Percentiles rank a stretch among this genome's conserved stretches.
Conservation (phyloP, 1,284 basidiomycete genomes). For the Cryptococcus sp. region DNA sequence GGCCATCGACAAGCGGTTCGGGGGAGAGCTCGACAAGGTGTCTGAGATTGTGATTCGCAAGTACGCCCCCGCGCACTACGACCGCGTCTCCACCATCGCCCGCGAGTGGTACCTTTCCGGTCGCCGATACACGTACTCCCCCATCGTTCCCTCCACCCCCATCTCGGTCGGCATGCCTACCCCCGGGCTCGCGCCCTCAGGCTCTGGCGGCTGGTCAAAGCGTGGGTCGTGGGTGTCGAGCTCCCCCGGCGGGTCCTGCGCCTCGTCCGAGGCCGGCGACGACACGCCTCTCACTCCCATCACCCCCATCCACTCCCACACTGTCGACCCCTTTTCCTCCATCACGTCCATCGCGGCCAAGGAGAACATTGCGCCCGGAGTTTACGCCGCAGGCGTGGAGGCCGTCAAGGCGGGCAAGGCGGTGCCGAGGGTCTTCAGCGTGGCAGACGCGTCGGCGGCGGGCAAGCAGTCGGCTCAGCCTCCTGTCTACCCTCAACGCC, state of each 20-base stretch:
- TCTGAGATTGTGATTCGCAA: constrained; percentile 95
- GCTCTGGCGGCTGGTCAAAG: constrained; percentile 34
- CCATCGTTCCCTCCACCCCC: constrained; percentile 37
- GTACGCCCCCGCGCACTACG: constrained; percentile 93
- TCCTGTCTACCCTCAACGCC: constrained; percentile 18
- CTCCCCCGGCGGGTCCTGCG: constrained; percentile 41
- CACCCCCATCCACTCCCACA: constrained; percentile 40
- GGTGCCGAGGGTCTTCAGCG: constrained; percentile 14
- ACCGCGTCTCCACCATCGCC: constrained; percentile 85
- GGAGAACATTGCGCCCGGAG: constrained; percentile 43
- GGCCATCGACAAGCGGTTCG: constrained; percentile 77
- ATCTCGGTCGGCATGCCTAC: constrained; percentile 34
- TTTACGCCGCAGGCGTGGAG: constrained; percentile 12
- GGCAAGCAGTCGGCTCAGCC: constrained; percentile 12
- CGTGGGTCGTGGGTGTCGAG: constrained; percentile 34
- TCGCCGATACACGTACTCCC: constrained; percentile 49
- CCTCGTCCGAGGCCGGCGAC: constrained; percentile 48
- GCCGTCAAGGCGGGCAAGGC: constrained; percentile 17
- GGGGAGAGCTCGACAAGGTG: constrained; percentile 79
- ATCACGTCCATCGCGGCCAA: constrained; percentile 29
- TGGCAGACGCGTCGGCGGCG: constrained; percentile 1
- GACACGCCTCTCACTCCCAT: constrained; percentile 48
- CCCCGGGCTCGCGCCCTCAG: constrained; percentile 41
- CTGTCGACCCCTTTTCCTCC: constrained; percentile 34
- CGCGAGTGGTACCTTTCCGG: constrained; percentile 78